Conservation (phyloP, 176 grass and related monocot species). For the Dendrocalamus sinicus region DNA sequence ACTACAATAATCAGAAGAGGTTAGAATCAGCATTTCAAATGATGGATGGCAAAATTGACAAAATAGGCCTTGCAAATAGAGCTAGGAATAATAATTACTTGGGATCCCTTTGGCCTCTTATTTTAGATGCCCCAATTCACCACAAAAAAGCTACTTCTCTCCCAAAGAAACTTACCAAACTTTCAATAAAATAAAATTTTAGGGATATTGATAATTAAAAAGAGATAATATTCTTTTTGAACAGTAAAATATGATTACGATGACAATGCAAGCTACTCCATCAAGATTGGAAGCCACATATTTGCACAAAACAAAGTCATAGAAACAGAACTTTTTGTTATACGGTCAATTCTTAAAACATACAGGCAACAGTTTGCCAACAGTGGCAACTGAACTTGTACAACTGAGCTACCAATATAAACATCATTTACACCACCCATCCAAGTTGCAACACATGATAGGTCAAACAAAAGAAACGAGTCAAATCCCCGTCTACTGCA, state of each 20-base stretch:
- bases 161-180: constrained; percentile 19
- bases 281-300: not conserved
- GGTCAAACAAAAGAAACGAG: constrained; percentile 1
- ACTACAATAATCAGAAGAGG: not conserved
- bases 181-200: not conserved
- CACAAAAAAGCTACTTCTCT: constrained; percentile 8
- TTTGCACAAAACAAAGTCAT: not conserved
- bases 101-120: constrained; percentile 9
- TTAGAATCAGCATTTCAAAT: not conserved
- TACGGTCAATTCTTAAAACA: not conserved
- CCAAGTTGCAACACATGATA: not conserved
- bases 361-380: constrained; percentile 12
- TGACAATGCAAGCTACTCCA: constrained; percentile 14
- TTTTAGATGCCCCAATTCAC: not conserved
- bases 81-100: not conserved
- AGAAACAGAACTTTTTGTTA: constrained; percentile 6
- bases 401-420: constrained; percentile 45
- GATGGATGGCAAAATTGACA: not conserved
- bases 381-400: constrained; percentile 33
- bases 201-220: not conserved
- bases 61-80: not conserved
- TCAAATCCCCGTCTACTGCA: not conserved
- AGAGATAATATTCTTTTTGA: not conserved
- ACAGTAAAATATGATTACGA: constrained; percentile 2
- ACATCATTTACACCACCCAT: constrained; percentile 47